Conservation (phyloP, 78 protist genomes). For the Dictyostelium citrinum region DNA sequence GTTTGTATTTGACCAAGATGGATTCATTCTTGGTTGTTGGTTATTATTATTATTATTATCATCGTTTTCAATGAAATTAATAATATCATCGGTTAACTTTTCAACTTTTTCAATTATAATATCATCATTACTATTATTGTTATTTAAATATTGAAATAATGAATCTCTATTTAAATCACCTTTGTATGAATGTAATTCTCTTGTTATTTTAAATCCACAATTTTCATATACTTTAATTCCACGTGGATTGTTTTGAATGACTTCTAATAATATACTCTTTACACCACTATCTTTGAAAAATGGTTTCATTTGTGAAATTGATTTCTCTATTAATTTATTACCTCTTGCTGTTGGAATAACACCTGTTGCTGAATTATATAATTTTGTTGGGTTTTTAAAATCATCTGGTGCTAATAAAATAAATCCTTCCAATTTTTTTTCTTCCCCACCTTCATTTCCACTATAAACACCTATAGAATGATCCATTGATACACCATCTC, state of each 20-base stretch:
- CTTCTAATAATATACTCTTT: background rate
- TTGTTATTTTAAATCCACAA: background rate
- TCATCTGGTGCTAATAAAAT: background rate
- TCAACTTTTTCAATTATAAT: background rate
- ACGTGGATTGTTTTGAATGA: background rate
- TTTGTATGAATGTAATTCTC: background rate
- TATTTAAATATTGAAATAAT: background rate
- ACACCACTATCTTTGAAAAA: background rate
- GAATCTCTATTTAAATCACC: background rate
- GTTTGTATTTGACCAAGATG: background rate
- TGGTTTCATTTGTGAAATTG: background rate
- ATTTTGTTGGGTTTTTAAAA: background rate
- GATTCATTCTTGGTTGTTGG: background rate
- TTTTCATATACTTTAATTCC: background rate
- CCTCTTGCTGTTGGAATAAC: conserved; percentile 9
- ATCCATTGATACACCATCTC: background rate
- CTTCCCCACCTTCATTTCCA: background rate
- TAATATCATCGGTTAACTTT: background rate
- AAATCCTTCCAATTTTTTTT: background rate
- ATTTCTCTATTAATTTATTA: background rate
- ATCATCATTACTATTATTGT: background rate
- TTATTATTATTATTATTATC: background rate
- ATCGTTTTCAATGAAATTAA: background rate
- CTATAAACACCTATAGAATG: background rate
- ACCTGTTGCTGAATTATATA: conserved; percentile 13